Base-by-base conservation (phyloP, 2,329 filamentous ascomycete genomes). In the Hypoxylon sp. region DNA sequence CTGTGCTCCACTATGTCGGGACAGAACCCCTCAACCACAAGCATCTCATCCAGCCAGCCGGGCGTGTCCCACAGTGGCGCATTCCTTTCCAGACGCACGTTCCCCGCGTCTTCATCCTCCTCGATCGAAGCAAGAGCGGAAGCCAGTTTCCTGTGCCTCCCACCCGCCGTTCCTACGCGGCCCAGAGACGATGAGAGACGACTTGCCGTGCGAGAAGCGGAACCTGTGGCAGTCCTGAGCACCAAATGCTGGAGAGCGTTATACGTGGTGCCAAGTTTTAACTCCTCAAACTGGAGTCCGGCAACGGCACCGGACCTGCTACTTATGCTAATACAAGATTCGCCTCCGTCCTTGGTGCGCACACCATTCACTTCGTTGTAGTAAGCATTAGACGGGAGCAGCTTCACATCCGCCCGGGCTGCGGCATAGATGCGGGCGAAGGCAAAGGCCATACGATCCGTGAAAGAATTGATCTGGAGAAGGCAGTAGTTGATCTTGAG, bases 1-100 rank as follows among this genome's bases (percentile, higher is more conserved):
- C 69, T 65, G 22, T 77, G 72, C 1, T 69, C 60, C 0, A 72
- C 68, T 0, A 76, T 67, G 26, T 78, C 75, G 0, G 76, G 72
- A 44, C 61, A 64, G n/a, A 42, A 28, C 3, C 50, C 50, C 12
- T 53, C 50, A 14, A 53, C 50, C n/a, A 24, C 20, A 6, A 53
- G 14, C 36, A 4, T 53, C 22, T 53, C n/a, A 36, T 36, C 33
- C 14, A 36, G 14, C 33, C 33, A 36, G 14, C 33, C 33, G 14
- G 33, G 33, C 14, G 33, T 16, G 3, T 36, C 20, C 50, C 50
- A 53, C n/a, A 30, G 12, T 18, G 50, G 50, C 22, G 33, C 4
- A n/a, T 16, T n/a, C 3, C 16, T 16, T 11, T 36, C 33, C 33
- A 36, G 14, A 36, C 14, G 33, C 14, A 36, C 33, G 4, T 32